Base-by-base conservation (phyloP, 768 basidiomycete species). In the Russula emetica region DNA sequence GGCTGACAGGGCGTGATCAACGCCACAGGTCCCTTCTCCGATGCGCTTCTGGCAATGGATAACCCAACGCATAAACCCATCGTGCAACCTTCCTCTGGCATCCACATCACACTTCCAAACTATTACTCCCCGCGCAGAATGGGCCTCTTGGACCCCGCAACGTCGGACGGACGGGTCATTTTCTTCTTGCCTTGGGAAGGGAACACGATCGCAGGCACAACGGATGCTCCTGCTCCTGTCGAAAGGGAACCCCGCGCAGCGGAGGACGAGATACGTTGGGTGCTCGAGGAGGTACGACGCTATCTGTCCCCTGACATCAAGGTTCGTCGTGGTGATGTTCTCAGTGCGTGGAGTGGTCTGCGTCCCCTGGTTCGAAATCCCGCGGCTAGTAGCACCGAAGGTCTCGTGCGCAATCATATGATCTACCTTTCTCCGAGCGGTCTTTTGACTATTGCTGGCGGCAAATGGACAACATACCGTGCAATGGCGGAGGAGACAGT, bases 101-200 rank as follows among this genome's bases (percentile, higher is more conserved):
- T 96, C 26, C 96, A 99, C 76, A 92, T 98, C 76, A 96, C 96
- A 0, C 86, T 99, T 2, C 96, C 96, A 3, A 92, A 92, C 71
- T 99, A 98, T 78, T 98, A 97, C 73, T 92, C 94, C 1, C 96
- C 96, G 3, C 85, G 89, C 18, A 90, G 83, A 55, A 97, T 98
- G 91, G 96, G 97, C 50, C 82, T 98, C 5, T 82, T 98, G 51
- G 97, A 98, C 74, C 97, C 96, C 1, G 81, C 92, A 3, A 97
- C 97, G 5, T 93, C 91, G 0, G 96, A 99, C 67, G 96, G 96
- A 0, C 88, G 96, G 30, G 95, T 99, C 60, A 96, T 99, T 72
- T 99, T 98, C 82, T 97, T 99, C 83, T 83, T 99, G 11, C 96
- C 96, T 0, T 99, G 97, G 96, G 88, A 98, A 76, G 96, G 96